Percentiles rank a stretch among this genome's conserved stretches.
Evolutionary conservation across 345 rosid species (phyloP).

Genomic region (Physaria fendleri): DNA sequence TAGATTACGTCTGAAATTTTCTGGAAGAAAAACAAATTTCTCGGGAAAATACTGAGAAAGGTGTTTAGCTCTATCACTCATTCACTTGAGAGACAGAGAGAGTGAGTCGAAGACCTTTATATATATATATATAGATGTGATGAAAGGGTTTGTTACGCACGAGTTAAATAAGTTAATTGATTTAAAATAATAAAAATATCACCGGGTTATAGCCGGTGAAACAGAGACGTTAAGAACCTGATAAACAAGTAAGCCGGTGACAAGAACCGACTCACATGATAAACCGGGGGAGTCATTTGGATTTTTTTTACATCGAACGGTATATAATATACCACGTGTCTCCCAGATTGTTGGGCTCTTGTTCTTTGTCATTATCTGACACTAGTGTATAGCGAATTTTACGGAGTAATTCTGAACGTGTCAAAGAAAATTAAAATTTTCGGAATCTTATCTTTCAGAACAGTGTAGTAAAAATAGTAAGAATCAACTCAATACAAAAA

Average conservation of each 20-base stretch:
- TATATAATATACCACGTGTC: slow-evolving; percentile 6
- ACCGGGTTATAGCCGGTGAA: slow-evolving; percentile 19
- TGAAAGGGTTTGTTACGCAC: slow-evolving; percentile 12
- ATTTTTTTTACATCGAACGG: slow-evolving; percentile 19
- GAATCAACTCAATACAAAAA: too few species aligned
- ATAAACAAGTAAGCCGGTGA: slow-evolving; percentile 17
- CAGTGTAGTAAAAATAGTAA: too few species aligned
- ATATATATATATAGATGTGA: slow-evolving; percentile 17
- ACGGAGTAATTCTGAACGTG: too few species aligned
- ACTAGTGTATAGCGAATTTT: not conserved
- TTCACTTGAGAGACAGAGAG: slow-evolving; percentile 18
- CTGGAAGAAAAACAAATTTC: not conserved
- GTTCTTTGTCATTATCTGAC: slow-evolving; percentile 16
- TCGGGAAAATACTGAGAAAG: slow-evolving; percentile 25
- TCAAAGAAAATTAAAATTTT: too few species aligned
- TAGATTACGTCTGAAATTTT: not conserved
- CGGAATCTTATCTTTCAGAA: too few species aligned
- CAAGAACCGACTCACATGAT: slow-evolving; percentile 19
- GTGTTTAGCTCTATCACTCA: slow-evolving; percentile 26
- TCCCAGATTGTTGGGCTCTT: slow-evolving; percentile 15
- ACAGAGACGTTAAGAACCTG: not conserved
- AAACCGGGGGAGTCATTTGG: slow-evolving; percentile 12
- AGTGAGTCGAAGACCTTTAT: slow-evolving; percentile 5
- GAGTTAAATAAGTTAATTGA: slow-evolving; percentile 1
- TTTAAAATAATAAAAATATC: not conserved